A percentile compares a stretch with the other conserved stretches of the same genome.
These are phyloP conservation scores for Hemileccinum impolitum DNA, from an alignment of 768 basidiomycete genomes.

Conservation along the genomic window DNA sequence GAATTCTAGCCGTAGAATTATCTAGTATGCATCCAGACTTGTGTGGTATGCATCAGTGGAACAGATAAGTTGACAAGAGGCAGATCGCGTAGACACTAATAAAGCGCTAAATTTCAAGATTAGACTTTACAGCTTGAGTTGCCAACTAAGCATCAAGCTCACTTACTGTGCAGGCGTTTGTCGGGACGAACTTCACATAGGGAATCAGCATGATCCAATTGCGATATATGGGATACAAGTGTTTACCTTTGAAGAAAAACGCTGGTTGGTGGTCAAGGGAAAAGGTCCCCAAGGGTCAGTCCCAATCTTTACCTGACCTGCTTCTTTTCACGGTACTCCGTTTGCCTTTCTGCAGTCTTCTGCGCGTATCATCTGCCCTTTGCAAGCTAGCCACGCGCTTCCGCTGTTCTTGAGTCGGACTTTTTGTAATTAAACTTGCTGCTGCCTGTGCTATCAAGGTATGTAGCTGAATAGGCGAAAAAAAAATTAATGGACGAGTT, in stretches of 20 bases:
- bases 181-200: too few relatives aligned
- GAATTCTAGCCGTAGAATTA: neutral
- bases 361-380: slow-evolving; percentile 18
- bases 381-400: slow-evolving; percentile 23
- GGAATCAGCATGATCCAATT: too few relatives aligned
- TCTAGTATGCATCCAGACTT: neutral
- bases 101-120: neutral
- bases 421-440: slow-evolving; percentile 18
- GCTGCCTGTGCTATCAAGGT: slow-evolving; percentile 23
- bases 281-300: slow-evolving; percentile 5
- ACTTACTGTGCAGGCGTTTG: too few relatives aligned
- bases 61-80: neutral
- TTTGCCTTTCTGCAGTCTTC: slow-evolving; percentile 26
- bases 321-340: slow-evolving; percentile 24
- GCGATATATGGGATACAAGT: too few relatives aligned
- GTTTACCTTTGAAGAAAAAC: too few relatives aligned
- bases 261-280: neutral
- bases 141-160: too few relatives aligned
- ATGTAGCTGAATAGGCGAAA: slow-evolving; percentile 22
- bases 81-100: neutral
- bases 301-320: slow-evolving; percentile 29
- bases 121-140: too few relatives aligned
- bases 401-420: slow-evolving; percentile 24
- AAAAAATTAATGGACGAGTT: neutral
- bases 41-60: neutral